Base-by-base conservation (phyloP, 129 eudicot species). In the Flaveria brownii region DNA sequence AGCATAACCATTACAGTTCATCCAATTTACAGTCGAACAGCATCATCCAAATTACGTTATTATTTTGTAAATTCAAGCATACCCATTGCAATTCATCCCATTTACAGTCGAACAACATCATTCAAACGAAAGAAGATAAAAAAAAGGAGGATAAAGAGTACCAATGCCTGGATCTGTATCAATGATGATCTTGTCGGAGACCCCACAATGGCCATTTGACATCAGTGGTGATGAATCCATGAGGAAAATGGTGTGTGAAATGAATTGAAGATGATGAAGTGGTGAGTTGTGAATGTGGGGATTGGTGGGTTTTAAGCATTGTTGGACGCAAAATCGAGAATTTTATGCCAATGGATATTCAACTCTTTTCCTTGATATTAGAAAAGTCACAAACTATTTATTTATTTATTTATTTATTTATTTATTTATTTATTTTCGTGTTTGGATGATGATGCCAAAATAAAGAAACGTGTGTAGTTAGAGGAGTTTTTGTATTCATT, bases 81-180 rank as follows among this genome's bases (percentile, higher is more conserved):
- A 50, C n/a, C 55, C 14, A 73, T 12, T 39, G 33, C 41, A 0
- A 36, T 36, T 36, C 7, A 36, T 36, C 41, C 41, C 0, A 36
- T 36, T 36, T 36, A 4, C 41, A 36, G 41, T 36, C 41, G 41
- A 36, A 36, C 41, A 36, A 36, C 41, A 5, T 36, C 41, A 36
- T 36, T 36, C 41, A 36, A 36, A 5, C 41, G 41, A 36, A 36
- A 36, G 18, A 74, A 10, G 62, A 59, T 23, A 20, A 10, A 17
- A 63, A 18, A 18, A 47, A 7, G 69, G 16, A 18, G 4, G 39
- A 49, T 22, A 41, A 30, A 11, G n/a, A 6, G n/a, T 76, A 76
- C 80, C 80, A 76, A 76, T 76, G 80, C 80, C 80, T 36, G 80
- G 80, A 76, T 76, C 80, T 11, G 80, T 76, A 51, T 76, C 80